Base-by-base conservation (phyloP, 1,284 basidiomycete species). In the Athelia psychrophila region DNA sequence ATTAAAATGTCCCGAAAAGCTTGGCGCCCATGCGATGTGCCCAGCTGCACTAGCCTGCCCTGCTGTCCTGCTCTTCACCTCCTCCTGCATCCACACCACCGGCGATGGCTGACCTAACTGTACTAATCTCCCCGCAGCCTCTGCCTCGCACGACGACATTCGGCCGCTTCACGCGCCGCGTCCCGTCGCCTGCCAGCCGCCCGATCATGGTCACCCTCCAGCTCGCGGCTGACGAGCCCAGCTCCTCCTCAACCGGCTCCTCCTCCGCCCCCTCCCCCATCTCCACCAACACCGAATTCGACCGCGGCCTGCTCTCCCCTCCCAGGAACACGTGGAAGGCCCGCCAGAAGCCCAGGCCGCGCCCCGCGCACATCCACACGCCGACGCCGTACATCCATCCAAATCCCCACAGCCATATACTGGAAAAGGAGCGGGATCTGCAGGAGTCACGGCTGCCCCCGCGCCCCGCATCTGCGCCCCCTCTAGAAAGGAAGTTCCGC, bases 121-220 rank as follows among this genome's bases (percentile, higher is more conserved):
- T 67, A 5, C 66, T 67, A 15, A 61, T 67, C 44, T 66, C 66
- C 36, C 66, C 66, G 1, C 40, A 30, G 24, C 61, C 38, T 47
- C 64, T 55, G 35, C 57, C 18, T 6, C 19, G 24, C 15, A 24
- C 46, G 12, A 64, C 13, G 13, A 27, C 16, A 3, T 24, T 24
- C 49, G 58, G 50, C 9, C 52, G 51, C 64, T 70, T 70, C 50
- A 53, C 23, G 44, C 32, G 54, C 24, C 67, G 57, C 54, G 57
- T 64, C 36, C 63, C 55, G 58, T 53, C 65, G 51, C 61, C 32
- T 51, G 67, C 23, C 55, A 49, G 35, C 3, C 20, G 55, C 20
- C 72, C 76, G 30, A 74, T 78, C 63, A 80, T 79, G 76, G 72
- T 80, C 62, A 78, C 75, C 4, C 69, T 79, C 52, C 75, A 80